These are phyloP conservation scores for Magnolia sinica DNA, from an alignment of 164 flowering plant species.

Conservation along the genomic window DNA sequence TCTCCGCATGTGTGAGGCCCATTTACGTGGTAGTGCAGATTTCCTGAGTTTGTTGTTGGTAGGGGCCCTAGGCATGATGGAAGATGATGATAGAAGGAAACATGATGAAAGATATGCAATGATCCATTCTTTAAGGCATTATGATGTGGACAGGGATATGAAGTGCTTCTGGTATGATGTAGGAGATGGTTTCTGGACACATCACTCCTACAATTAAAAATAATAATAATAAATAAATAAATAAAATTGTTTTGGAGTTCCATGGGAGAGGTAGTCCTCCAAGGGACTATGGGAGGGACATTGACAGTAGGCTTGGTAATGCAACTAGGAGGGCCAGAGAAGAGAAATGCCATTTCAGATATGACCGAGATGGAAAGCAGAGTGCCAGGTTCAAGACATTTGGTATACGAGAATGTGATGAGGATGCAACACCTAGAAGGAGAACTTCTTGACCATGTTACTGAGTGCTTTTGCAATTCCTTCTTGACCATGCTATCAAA, in stretches of 20 bases:
- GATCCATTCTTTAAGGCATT: slow-evolving; percentile 24
- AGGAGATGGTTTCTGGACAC: slow-evolving; percentile 23
- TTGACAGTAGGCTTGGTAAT: slow-evolving; percentile 30
- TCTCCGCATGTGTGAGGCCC: too few relatives aligned
- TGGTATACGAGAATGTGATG: slow-evolving; percentile 21
- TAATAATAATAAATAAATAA: too few relatives aligned
- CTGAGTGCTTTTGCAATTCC: neutral
- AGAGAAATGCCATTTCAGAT: slow-evolving; percentile 23
- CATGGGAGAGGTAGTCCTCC: slow-evolving; percentile 30
- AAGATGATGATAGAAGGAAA: slow-evolving; percentile 35
- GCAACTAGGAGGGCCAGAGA: slow-evolving; percentile 29
- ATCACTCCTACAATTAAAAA: slow-evolving; percentile 15
- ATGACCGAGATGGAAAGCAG: slow-evolving; percentile 25
- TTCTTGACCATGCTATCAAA: too few relatives aligned
- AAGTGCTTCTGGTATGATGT: slow-evolving; percentile 30
- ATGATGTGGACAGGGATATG: slow-evolving; percentile 25
- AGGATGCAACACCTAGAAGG: slow-evolving; percentile 28
- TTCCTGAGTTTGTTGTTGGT: slow-evolving; percentile 24
- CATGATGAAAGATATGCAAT: slow-evolving; percentile 27
- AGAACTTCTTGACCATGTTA: slow-evolving; percentile 17
- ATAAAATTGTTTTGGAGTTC: slow-evolving; percentile 24
- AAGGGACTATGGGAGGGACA: slow-evolving; percentile 21
- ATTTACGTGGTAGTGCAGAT: slow-evolving; percentile 18
- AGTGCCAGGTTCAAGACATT: slow-evolving; percentile 17
- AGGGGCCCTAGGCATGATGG: slow-evolving; percentile 30